Evolutionary conservation across 139 green algal genomes (phyloP), one percentile per base, ranked within the genome.

Genomic region (Coccomyxa sp.): DNA sequence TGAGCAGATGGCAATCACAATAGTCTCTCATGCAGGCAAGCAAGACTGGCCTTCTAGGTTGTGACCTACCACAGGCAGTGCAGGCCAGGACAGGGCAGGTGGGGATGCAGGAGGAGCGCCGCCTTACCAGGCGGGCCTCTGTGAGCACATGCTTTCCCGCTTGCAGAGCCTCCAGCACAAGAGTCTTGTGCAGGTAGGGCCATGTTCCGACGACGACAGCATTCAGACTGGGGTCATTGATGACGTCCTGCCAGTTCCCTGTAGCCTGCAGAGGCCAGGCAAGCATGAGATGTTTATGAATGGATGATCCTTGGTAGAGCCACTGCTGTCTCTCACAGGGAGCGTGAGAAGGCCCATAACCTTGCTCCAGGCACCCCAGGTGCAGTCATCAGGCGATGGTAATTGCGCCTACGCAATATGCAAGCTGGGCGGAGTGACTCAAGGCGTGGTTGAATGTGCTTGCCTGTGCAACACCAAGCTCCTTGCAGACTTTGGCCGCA

Each of bases 131-230:
- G 71, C 82, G 79, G 0, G 82, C 82, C 58, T 87, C 82, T 39
- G 79, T 84, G 2, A 87, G 79, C n/a, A 84, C 82, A 71, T 87
- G 82, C 54, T 87, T 87, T 41, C 78, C 78, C 18, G 82, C 82
- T 22, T 76, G 31, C 16, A 87, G 72, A 7, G 82, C 79, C 29
- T 70, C 79, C 4, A 80, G 24, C 4, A 75, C 55, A 5, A 87
- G 39, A 5, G 71, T 58, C 29, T 55, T 38, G 64, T 87, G 82
- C 37, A 82, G 73, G 71, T 84, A 73, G 14, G 82, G 82, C 82
- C 82, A 87, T 14, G 82, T 87, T 41, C 82, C 82, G 68, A 87
- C 82, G 8, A 84, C 79, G 4, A 87, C 50, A 4, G 82, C 82
- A 40, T 84, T 76, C 27, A 87, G 35, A 0, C 70, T 37, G 2